Percentiles rank a stretch among this genome's conserved stretches.
Evolutionary conservation across 768 basidiomycete genomes (phyloP).

Genomic region (Panaeolus papilionaceus): DNA sequence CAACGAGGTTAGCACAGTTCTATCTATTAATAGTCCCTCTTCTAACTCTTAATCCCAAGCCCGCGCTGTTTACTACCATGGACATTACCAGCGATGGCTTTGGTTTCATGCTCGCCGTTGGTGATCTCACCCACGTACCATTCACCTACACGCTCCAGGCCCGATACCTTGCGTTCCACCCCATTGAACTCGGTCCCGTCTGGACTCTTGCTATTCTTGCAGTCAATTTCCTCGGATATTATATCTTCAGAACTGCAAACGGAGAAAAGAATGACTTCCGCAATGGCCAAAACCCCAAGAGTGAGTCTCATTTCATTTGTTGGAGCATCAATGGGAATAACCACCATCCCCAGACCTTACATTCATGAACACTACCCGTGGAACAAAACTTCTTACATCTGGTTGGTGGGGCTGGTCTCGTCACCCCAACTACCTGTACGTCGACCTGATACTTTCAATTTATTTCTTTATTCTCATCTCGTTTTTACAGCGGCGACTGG

Average conservation of each 20-base stretch:
- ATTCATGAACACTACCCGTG: constrained; percentile 81
- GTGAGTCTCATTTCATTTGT: constrained; percentile 45
- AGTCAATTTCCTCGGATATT: constrained; percentile 79
- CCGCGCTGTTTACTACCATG: constrained; percentile 93
- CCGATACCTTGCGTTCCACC: constrained; percentile 92
- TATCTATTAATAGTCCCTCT: constrained; percentile 1
- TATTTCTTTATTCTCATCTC: constrained; percentile 6
- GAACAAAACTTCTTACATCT: constrained; percentile 89
- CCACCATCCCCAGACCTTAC: constrained; percentile 60
- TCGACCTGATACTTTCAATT: constrained; percentile 16
- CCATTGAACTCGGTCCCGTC: constrained; percentile 73
- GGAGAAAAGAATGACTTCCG: constrained; percentile 96
- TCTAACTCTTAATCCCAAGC: constrained; percentile 45
- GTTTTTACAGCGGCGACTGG: constrained; percentile 69
- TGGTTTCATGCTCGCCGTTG: constrained; percentile 96
- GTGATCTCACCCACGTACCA: constrained; percentile 93
- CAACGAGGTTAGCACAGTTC: constrained; percentile 71
- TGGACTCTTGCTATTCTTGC: constrained; percentile 63
- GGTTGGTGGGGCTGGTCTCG: constrained; percentile 98
- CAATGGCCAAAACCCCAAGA: constrained; percentile 93
- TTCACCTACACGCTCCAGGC: constrained; percentile 95
- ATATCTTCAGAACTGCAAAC: constrained; percentile 89
- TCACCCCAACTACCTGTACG: constrained; percentile 91
- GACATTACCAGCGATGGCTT: constrained; percentile 98
- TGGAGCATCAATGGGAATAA: constrained; percentile 14